A percentile compares a stretch with the other conserved stretches of the same genome.
Conservation (phyloP, 192 early-diverging fungal species). For the Phlyctochytrium arcticum region DNA sequence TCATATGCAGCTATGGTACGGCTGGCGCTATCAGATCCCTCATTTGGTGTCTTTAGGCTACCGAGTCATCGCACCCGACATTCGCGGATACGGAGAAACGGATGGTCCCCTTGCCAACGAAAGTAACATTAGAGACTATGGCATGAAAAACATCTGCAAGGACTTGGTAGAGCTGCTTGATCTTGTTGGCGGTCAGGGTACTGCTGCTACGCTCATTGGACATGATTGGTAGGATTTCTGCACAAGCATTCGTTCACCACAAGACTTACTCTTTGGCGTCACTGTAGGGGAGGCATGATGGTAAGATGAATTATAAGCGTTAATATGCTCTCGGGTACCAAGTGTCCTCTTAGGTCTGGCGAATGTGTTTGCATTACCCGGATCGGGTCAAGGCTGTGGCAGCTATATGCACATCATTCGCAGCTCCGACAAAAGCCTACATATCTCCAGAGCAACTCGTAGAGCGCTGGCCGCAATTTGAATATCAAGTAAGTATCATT, state of each 20-base stretch:
- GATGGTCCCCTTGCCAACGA: conserved; percentile 28
- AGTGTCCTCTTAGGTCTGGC: conserved; percentile 33
- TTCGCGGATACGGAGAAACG: conserved; percentile 38
- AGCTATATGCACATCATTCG: conserved; percentile 53
- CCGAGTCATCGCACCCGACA: conserved; percentile 37
- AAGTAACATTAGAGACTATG: conserved; percentile 34
- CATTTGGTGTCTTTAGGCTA: conserved; percentile 19
- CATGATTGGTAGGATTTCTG: conserved; percentile 56
- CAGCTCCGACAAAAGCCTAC: conserved; percentile 28
- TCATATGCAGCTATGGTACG: not conserved
- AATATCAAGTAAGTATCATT: conserved; percentile 46
- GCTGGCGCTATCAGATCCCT: conserved; percentile 34
- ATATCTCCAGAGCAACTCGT: conserved; percentile 43
- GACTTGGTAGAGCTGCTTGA: conserved; percentile 59
- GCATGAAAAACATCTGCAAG: conserved; percentile 40
- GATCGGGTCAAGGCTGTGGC: conserved; percentile 51
- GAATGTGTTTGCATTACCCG: conserved; percentile 54
- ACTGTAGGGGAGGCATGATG: conserved; percentile 37
- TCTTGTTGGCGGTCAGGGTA: conserved; percentile 34
- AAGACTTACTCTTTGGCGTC: not conserved
- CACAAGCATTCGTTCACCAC: not conserved
- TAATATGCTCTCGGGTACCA: not conserved
- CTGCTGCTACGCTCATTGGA: conserved; percentile 52
- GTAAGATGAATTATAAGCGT: too few species aligned
- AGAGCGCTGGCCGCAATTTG: conserved; percentile 43